A percentile compares a stretch with the other conserved stretches of the same genome.
Evolutionary conservation across 495 filamentous ascomycete genomes (phyloP).

Genomic region (Tirmania nivea): DNA sequence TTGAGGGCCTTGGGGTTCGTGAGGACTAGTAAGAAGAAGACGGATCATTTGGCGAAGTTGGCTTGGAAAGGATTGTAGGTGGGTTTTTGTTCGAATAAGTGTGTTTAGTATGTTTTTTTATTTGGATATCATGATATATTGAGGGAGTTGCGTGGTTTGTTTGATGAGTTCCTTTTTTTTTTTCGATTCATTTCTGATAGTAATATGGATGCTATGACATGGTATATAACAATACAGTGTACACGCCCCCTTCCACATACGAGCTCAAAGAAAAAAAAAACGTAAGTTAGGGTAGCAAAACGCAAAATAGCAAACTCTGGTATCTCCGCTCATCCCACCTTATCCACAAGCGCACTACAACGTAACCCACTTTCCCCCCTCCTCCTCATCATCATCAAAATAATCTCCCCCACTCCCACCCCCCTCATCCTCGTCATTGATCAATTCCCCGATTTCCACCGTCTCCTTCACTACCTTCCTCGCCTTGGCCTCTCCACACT

Average conservation of each 20-base stretch:
- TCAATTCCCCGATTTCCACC: slow-evolving; percentile 48
- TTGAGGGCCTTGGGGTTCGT: slow-evolving; percentile 66
- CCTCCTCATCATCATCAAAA: slow-evolving; percentile 26
- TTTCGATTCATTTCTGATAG: too few species aligned
- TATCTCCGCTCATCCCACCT: too few species aligned
- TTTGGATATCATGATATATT: background rate
- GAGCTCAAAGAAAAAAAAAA: too few species aligned
- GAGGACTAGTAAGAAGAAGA: slow-evolving; percentile 74
- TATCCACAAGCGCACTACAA: background rate
- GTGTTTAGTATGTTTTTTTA: background rate
- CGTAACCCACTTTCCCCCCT: background rate
- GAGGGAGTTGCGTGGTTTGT: too few species aligned
- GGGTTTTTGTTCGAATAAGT: background rate
- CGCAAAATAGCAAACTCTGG: too few species aligned
- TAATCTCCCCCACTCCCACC: slow-evolving; percentile 33
- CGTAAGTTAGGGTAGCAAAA: too few species aligned
- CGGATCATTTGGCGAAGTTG: slow-evolving; percentile 72
- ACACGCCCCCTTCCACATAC: too few species aligned
- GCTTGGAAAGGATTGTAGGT: slow-evolving; percentile 42
- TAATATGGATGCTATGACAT: too few species aligned
- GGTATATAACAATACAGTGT: too few species aligned
- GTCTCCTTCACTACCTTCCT: slow-evolving; percentile 51
- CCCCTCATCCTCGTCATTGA: slow-evolving; percentile 41
- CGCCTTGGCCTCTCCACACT: slow-evolving; percentile 38
- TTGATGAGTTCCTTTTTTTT: too few species aligned